Evolutionary conservation across 331 rosid genomes (phyloP), one percentile per base, ranked within the genome.

Genomic region (Malus hybrid): DNA sequence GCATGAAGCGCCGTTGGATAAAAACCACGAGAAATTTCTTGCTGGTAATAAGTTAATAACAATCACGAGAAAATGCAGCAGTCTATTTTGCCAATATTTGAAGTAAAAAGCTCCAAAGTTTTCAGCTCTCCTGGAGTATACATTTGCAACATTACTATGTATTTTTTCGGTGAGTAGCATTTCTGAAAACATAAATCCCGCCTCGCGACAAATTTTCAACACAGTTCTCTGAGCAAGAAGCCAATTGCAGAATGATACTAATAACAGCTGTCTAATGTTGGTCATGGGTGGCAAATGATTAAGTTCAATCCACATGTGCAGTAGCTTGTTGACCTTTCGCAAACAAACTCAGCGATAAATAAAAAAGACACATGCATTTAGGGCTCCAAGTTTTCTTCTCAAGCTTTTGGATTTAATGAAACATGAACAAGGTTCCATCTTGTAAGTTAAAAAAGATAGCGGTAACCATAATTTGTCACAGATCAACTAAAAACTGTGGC

Each of bases 131-230:
- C 44, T 36, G 44, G 44, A 36, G 44, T 36, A 36, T 34, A 6
- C 39, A 34, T 55, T 75, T 53, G 20, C 57, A 24, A 12, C 63
- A 13, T 26, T 1, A 24, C 20, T 48, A 55, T 13, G 30, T 61
- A n/a, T n/a, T n/a, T n/a, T n/a, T 28, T 7, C 22, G 33, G 63
- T 10, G 24, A 73, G 70, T 16, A 30, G 24, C 46, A 60, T 68
- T 82, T 75, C n/a, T 11, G 36, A 56, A 63, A 75, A 53, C 78
- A 28, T 50, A 80, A 42, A 75, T 32, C 28, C 34, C 14, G 32
- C 72, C 22, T 77, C 57, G 42, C 18, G 60, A 61, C 18, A 61
- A 61, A 75, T 55, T 63, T 53, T 20, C 32, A 65, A 61, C 20
- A 50, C 63, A 66, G 18, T 13, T 36, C 3, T 36, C 44, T 2